These are phyloP conservation scores for Geotrichum australiense DNA, from an alignment of 1,139 yeast species.

Conservation along the genomic window DNA sequence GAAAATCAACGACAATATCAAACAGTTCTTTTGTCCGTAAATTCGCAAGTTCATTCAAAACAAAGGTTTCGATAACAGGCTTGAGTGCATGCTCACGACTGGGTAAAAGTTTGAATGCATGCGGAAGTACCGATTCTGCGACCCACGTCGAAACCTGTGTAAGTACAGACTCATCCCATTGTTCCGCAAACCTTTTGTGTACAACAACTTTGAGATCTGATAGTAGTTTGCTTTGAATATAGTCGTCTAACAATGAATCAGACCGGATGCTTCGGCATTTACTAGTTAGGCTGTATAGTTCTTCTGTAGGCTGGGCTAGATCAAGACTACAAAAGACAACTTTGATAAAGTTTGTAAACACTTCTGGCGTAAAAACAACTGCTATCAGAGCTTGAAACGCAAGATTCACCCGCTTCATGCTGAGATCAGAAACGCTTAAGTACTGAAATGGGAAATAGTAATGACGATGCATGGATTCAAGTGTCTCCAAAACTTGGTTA, in stretches of 20 bases:
- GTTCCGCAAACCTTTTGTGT: conserved; percentile 13
- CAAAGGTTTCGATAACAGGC: conserved; percentile 10
- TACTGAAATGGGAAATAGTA: conserved; percentile 24
- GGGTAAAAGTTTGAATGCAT: conserved; percentile 14
- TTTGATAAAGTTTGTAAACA: conserved; percentile 1
- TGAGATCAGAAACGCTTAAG: conserved; percentile 3
- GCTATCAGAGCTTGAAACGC: conserved; percentile 19
- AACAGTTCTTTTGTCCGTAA: conserved; percentile 56
- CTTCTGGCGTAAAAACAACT: conserved; percentile 12
- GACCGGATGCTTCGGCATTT: conserved; percentile 16
- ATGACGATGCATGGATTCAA: conserved; percentile 23
- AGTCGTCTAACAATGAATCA: conserved; percentile 16
- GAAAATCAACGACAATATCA: conserved; percentile 53
- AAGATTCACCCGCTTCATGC: conserved; percentile 7
- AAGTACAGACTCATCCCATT: conserved; percentile 22
- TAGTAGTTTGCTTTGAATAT: conserved; percentile 16
- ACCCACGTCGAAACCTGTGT: conserved; percentile 20
- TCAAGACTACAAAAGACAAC: conserved; percentile 17
- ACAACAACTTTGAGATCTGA: conserved; percentile 15
- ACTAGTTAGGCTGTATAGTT: conserved; percentile 11
- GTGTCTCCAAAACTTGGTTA: neutral
- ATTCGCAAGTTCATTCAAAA: conserved; percentile 23
- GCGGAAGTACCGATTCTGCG: conserved; percentile 8
- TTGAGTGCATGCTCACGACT: conserved; percentile 12
- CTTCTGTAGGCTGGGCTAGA: conserved; percentile 13